Conservation (phyloP, 352 stramenopile genomes). For the Hyaloperonospora arabidopsidis region DNA sequence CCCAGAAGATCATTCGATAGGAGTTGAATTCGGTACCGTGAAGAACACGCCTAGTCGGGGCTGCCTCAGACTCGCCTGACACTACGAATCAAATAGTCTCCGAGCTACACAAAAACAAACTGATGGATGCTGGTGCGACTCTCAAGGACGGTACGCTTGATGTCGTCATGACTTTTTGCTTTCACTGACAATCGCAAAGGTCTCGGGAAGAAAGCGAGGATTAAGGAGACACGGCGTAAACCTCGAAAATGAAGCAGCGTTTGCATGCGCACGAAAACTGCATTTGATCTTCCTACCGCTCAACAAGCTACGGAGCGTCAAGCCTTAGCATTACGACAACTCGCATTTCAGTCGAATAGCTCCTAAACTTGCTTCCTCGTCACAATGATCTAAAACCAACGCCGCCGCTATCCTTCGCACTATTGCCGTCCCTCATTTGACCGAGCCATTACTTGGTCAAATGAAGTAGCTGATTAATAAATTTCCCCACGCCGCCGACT, state of each 20-base stretch:
- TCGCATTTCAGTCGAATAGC: conserved; percentile 4
- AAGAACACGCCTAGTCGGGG: conserved; percentile 86
- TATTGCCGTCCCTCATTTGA: conserved; percentile 15
- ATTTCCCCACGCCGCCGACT: too few relatives aligned
- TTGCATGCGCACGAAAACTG: conserved; percentile 6
- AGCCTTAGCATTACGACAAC: conserved; percentile 15
- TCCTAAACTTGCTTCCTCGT: conserved; percentile 2
- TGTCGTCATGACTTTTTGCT: conserved; percentile 61
- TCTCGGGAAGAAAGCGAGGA: conserved; percentile 37
- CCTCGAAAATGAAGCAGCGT: conserved; percentile 1
- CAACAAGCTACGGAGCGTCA: conserved; percentile 20
- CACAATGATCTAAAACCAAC: conserved; percentile 3
- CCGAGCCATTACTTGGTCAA: too few relatives aligned
- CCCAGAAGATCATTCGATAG: conserved; percentile 29
- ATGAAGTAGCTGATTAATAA: too few relatives aligned
- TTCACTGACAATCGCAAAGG: conserved; percentile 73
- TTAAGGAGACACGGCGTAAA: too few relatives aligned
- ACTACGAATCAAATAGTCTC: conserved; percentile 61
- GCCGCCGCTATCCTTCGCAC: conserved; percentile 16
- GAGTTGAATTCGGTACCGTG: conserved; percentile 88
- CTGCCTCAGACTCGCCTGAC: conserved; percentile 68
- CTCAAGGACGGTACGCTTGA: conserved; percentile 26
- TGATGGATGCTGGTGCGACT: conserved; percentile 40
- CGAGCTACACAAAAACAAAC: conserved; percentile 56
- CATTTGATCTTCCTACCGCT: conserved; percentile 26